Percentiles rank a stretch among this genome's conserved stretches.
Conservation (phyloP, 2,329 filamentous ascomycete genomes). For the Nemania abortiva region DNA sequence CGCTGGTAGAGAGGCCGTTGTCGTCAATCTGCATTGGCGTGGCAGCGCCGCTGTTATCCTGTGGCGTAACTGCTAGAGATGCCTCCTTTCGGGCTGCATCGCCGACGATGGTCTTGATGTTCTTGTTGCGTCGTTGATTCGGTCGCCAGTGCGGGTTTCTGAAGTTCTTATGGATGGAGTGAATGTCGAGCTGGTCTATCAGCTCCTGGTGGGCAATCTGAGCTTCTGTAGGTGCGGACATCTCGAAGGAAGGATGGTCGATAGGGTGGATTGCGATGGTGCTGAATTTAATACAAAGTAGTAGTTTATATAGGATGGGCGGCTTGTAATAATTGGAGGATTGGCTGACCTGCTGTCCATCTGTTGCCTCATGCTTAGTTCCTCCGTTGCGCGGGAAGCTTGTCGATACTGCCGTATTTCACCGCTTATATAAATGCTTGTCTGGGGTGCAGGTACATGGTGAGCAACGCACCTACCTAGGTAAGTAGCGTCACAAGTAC, state of each 20-base stretch:
- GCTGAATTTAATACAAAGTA: neutral
- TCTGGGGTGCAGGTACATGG: no score
- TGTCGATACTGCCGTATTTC: neutral
- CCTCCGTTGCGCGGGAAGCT: neutral
- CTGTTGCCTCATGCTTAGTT: neutral
- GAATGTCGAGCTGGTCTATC: conserved; percentile 92
- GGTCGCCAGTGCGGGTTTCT: conserved; percentile 92
- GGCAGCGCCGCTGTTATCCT: conserved; percentile 78
- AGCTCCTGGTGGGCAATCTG: conserved; percentile 86
- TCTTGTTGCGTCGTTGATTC: conserved; percentile 96
- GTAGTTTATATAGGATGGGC: neutral
- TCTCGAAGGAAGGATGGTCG: conserved; percentile 43
- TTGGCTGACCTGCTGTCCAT: neutral
- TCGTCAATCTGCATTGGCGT: conserved; percentile 68
- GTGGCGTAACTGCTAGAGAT: conserved; percentile 83
- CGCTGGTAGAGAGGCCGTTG: conserved; percentile 68
- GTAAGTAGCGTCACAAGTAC: neutral
- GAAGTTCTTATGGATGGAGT: conserved; percentile 87
- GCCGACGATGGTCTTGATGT: conserved; percentile 94
- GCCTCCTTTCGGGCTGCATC: conserved; percentile 90
- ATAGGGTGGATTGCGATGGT: neutral
- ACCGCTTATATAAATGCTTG: no score
- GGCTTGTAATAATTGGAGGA: neutral
- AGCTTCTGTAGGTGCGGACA: conserved; percentile 75
- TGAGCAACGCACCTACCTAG: no score